Base-by-base conservation (phyloP, 257 asterid genomes). In the Solanum etuberosum region DNA sequence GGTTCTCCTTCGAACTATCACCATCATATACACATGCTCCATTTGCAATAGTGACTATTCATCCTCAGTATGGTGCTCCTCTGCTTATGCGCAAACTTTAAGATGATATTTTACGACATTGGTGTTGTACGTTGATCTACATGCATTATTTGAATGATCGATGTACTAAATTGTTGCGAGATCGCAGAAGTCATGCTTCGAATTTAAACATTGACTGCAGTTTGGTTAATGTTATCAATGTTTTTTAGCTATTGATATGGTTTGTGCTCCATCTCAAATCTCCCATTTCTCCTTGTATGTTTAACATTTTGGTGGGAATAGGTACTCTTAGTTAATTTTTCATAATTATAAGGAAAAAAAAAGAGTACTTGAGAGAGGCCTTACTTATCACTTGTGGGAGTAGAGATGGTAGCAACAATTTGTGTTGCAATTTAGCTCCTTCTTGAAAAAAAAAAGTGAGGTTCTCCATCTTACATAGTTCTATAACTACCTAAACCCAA, bases 1-100 rank as follows among this genome's bases (percentile, higher is more conserved):
- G 78, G 3, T 90, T 89, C 61, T 83, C 89, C 59, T 89, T 90
- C 13, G 86, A 90, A 31, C 88, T 90, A 5, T 89, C 92, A 1
- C 89, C 87, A 3, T 90, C 91, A 27, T 90, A 90, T 31, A 35
- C 90, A 27, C 92, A 90, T 89, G 90, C 90, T 54, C 91, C 92
- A 12, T 82, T 51, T 15, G 37, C 84, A 3, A 29, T 87, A 14
- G 14, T 86, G 1, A 87, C 40, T 31, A 70, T 70, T 70, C 77
- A 70, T 70, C 77, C 77, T 0, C 77, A 29, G 25, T 31, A 70
- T 70, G 77, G 42, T 31, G 77, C 77, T 70, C 77, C 77, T 31
- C 77, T 70, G 77, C n/a, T 70, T 70, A 31, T 70, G n/a, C 25
- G 77, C 40, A 70, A 70, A 70, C 42, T 70, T 70, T 70, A 31